Percentiles rank a stretch among this genome's conserved stretches.
Conservation (phyloP, 345 rosid genomes). For the Ailanthus altissimus region DNA sequence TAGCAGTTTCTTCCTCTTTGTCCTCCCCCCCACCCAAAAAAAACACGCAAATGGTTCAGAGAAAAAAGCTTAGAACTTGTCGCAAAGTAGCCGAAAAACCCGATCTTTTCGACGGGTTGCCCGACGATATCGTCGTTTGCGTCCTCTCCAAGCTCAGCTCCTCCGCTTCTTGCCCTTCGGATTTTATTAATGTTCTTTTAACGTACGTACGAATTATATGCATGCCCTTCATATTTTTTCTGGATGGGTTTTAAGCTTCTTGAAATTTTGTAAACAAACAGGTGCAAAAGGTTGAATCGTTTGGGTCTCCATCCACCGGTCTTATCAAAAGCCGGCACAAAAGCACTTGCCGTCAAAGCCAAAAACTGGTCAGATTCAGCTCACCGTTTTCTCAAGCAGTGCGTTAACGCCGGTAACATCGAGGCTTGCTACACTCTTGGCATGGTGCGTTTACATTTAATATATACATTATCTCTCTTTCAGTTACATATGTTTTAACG, state of each 20-base stretch:
- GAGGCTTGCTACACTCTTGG: slow-evolving; percentile 64
- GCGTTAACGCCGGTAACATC: slow-evolving; percentile 54
- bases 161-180: slow-evolving; percentile 59
- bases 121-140: slow-evolving; percentile 55
- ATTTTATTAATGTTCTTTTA: slow-evolving; percentile 43
- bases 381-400: slow-evolving; percentile 52
- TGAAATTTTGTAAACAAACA: slow-evolving; percentile 13
- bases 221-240: background rate
- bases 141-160: slow-evolving; percentile 55
- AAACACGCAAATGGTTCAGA: slow-evolving; percentile 18
- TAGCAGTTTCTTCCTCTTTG: slow-evolving; percentile 11
- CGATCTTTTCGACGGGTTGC: slow-evolving; percentile 51
- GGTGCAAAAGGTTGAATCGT: slow-evolving; percentile 50
- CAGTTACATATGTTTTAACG: background rate
- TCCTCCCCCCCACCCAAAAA: background rate
- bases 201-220: slow-evolving; percentile 39
- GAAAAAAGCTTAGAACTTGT: slow-evolving; percentile 36
- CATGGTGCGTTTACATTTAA: slow-evolving; percentile 46
- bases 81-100: background rate
- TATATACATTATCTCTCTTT: background rate
- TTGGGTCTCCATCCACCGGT: slow-evolving; percentile 47
- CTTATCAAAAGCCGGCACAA: slow-evolving; percentile 44
- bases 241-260: background rate
- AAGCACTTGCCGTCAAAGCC: slow-evolving; percentile 44
- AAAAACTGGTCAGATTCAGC: slow-evolving; percentile 58